Base-by-base conservation (phyloP, 2,329 filamentous ascomycete genomes). In the Podosphaera leucotricha region DNA sequence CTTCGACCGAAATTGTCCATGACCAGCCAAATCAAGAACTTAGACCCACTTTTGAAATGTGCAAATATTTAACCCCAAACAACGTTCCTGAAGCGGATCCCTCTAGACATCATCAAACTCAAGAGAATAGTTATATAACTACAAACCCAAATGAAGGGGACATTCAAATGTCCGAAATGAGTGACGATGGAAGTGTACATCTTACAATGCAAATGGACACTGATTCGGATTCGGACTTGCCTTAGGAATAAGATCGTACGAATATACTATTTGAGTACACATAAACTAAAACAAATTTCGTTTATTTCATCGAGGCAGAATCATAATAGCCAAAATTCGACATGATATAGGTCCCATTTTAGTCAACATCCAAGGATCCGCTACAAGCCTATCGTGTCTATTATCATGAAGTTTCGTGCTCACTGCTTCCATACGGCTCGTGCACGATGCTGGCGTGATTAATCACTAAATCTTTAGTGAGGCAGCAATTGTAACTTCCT, bases 101-200 rank as follows among this genome's bases (percentile, higher is more conserved):
- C 8, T n/a, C 10, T 6, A 41, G 13, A 28, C 15, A 28, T 18
- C 6, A n/a, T n/a, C n/a, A 15, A 10, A 45, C 38, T 19, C n/a
- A 19, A 35, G 8, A 6, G 7, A 33, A 36, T 30, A 20, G 37
- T 30, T 6, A 19, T 35, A 33, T 11, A 35, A 43, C 15, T 30
- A 19, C 15, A 26, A 24, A 3, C 28, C 41, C 22, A 41, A 22
- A 4, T 16, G 18, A 46, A 10, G 41, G 40, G 21, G 49, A 48
- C 45, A 45, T 33, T 33, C 21, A 46, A 3, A 49, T 50, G 22
- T 49, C 52, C 22, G 61, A 63, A 8, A 44, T 41, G 26, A 65
- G 62, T 46, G 66, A 64, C 46, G 65, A 65, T 48, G 66, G 67
- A 44, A 61, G 68, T 48, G 66, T 66, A 2, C 59, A 62, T 24